Percentiles rank a stretch among this genome's conserved stretches.
Evolutionary conservation across 2,329 filamentous ascomycete species (phyloP).

Genomic region (Aspergillus fumigatiaffinis): DNA sequence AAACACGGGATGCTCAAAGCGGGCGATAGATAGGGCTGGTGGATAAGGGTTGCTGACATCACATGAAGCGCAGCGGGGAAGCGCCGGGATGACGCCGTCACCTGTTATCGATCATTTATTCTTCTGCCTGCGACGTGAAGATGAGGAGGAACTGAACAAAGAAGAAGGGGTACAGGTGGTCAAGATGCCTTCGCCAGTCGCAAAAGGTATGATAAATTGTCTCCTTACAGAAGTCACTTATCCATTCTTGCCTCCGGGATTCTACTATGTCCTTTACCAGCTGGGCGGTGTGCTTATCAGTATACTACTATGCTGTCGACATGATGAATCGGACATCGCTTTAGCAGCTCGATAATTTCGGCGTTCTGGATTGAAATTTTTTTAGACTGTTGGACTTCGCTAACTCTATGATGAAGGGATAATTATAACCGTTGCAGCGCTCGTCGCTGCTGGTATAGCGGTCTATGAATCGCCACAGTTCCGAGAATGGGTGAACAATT

Average conservation of each 20-base stretch:
- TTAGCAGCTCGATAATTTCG: too few species aligned
- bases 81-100: conserved; percentile 5
- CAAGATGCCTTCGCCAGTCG: conserved; percentile 46
- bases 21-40: conserved; percentile 29
- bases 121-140: conserved; percentile 4
- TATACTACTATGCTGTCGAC: conserved; percentile 3
- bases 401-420: conserved; percentile 46
- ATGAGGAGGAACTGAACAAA: conserved; percentile 1
- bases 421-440: conserved; percentile 58
- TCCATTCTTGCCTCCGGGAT: not conserved
- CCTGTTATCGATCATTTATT: conserved; percentile 9
- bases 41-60: conserved; percentile 31
- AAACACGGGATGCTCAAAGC: conserved; percentile 24
- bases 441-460: conserved; percentile 60
- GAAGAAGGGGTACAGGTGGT: conserved; percentile 1
- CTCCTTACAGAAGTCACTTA: conserved; percentile 1
- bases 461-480: conserved; percentile 63
- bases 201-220: conserved; percentile 40
- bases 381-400: too few species aligned
- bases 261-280: conserved; percentile 4
- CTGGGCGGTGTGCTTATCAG: conserved; percentile 32
- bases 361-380: too few species aligned
- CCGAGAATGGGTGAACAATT: conserved; percentile 59
- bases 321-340: conserved; percentile 3
- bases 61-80: conserved; percentile 26